These are phyloP conservation scores for Corchorus olitorius DNA, from an alignment of 345 rosid genomes.

Conservation along the genomic window DNA sequence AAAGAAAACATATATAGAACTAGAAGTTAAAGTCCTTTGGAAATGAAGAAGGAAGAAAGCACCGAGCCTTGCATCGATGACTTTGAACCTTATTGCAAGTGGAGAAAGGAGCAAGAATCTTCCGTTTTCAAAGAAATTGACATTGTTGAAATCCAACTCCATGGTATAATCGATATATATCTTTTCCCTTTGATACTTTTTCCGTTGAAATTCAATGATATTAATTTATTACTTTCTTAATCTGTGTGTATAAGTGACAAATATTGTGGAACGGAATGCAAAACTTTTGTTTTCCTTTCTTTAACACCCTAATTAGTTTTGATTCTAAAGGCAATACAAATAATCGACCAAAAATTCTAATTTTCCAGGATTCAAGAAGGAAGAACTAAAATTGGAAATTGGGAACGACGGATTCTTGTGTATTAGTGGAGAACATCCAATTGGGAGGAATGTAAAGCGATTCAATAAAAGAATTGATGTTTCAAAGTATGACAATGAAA, in stretches of 20 bases:
- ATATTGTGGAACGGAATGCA: too few species aligned
- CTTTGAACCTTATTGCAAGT: conserved; percentile 10
- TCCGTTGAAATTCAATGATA: too few species aligned
- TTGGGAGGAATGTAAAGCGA: not conserved
- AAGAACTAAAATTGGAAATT: not conserved
- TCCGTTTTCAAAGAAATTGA: not conserved
- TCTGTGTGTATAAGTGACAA: too few species aligned
- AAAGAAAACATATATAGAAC: too few species aligned
- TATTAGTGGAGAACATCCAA: not conserved
- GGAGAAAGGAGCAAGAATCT: not conserved
- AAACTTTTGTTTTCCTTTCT: too few species aligned
- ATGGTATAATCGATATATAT: not conserved
- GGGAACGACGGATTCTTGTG: not conserved
- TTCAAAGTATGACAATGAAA: not conserved
- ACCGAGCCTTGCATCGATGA: not conserved
- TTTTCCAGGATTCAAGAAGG: conserved; percentile 8
- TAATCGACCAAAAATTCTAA: too few species aligned
- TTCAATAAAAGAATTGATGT: not conserved
- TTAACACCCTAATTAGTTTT: too few species aligned
- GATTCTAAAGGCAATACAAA: too few species aligned
- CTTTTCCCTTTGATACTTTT: too few species aligned
- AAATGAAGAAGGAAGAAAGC: not conserved
- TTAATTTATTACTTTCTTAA: too few species aligned
- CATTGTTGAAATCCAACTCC: not conserved
- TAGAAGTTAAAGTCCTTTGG: not conserved